phyloP scores from a whole-genome alignment of 1,284 basidiomycete genomes.

The Ganoderma sinense region DNA sequence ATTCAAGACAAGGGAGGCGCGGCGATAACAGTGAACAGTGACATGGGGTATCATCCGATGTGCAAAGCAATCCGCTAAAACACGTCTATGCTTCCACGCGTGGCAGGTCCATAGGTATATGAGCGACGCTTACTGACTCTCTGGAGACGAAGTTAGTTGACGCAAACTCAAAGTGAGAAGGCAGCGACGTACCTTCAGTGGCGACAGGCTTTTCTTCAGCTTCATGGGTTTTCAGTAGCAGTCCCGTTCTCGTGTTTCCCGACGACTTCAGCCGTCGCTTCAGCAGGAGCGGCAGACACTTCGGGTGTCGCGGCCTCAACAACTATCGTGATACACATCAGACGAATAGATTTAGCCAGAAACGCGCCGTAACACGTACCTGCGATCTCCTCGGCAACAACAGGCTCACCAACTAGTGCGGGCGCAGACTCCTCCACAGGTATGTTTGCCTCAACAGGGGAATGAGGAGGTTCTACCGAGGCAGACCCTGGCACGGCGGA shows the following conservation, averaged over 20 bases:
- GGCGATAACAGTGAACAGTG: conserved; percentile 1
- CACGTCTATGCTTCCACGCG: conserved; percentile 24
- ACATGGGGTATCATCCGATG: conserved; percentile 30
- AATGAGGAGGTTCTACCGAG: not conserved
- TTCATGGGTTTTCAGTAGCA: conserved; percentile 7
- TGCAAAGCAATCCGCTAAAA: conserved; percentile 16
- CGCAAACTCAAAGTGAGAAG: not conserved
- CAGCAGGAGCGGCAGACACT: not conserved
- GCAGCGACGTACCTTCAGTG: conserved; percentile 13
- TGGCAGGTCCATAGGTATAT: conserved; percentile 23
- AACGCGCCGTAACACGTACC: not conserved
- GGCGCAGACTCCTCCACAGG: not conserved
- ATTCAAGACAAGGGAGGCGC: not conserved
- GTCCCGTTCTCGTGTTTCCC: conserved; percentile 20
- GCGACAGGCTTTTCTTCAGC: conserved; percentile 25
- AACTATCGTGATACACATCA: not conserved
- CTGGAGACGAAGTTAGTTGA: not conserved
- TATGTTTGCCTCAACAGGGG: not conserved
- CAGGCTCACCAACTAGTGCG: conserved; percentile 1
- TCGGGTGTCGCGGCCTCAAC: not conserved
- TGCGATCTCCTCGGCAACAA: not conserved
- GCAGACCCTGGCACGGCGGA: not conserved
- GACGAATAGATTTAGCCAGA: no score
- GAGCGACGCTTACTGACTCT: conserved; percentile 17
- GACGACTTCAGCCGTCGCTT: not conserved